Percentiles rank a stretch among this genome's conserved stretches.
These are phyloP conservation scores for Didymella glomerata DNA, from an alignment of 2,329 filamentous ascomycete genomes.

Conservation along the genomic window DNA sequence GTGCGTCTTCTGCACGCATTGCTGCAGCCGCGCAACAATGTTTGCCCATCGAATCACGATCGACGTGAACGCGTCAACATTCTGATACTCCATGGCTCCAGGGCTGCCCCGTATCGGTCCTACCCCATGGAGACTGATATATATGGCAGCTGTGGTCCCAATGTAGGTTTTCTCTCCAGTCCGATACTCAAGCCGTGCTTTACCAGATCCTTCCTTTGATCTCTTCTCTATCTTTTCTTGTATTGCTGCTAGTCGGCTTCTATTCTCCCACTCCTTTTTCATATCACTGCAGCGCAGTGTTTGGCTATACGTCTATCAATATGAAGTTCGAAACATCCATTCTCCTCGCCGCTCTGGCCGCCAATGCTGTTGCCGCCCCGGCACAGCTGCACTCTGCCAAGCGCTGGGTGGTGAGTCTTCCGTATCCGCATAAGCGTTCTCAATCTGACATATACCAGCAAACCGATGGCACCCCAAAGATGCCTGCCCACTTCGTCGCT, in stretches of 20 bases:
- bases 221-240: slow-evolving; percentile 23
- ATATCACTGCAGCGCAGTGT: slow-evolving; percentile 41
- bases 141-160: slow-evolving; percentile 10
- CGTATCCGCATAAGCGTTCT: neutral
- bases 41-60: slow-evolving; percentile 21
- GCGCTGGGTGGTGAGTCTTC: slow-evolving; percentile 38
- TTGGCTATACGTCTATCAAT: slow-evolving; percentile 19
- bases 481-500: slow-evolving; percentile 38
- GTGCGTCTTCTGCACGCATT: slow-evolving; percentile 26
- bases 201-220: slow-evolving; percentile 16
- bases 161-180: slow-evolving; percentile 12
- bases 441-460: slow-evolving; percentile 21
- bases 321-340: slow-evolving; percentile 45
- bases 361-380: slow-evolving; percentile 39
- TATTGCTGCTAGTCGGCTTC: slow-evolving; percentile 42
- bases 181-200: slow-evolving; percentile 16
- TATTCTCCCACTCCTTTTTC: slow-evolving; percentile 14
- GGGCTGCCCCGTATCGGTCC: slow-evolving; percentile 16
- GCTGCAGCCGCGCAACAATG: slow-evolving; percentile 21
- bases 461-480: slow-evolving; percentile 27
- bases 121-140: slow-evolving; percentile 19
- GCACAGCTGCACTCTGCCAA: slow-evolving; percentile 30
- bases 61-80: slow-evolving; percentile 19
- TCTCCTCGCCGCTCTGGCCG: slow-evolving; percentile 38
- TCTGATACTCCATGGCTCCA: slow-evolving; percentile 14